Percentiles rank a stretch among this genome's conserved stretches.
Evolutionary conservation across 1,284 basidiomycete genomes (phyloP).

Genomic region (Moesziomyces antarcticus): DNA sequence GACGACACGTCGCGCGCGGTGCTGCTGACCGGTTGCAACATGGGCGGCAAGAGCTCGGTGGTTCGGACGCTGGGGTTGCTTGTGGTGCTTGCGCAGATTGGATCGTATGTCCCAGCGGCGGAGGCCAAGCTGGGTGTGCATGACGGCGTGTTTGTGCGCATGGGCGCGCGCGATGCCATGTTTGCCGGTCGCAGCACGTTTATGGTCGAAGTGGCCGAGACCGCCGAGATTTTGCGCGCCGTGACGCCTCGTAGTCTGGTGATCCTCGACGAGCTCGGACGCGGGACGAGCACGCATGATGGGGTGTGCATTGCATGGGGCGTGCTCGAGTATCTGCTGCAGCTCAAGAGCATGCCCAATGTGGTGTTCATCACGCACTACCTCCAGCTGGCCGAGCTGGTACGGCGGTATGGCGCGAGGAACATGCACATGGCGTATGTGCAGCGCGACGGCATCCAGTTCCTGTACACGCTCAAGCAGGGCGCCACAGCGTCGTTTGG

Average conservation of each 20-base stretch:
- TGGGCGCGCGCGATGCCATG: constrained; percentile 87
- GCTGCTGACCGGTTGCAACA: constrained; percentile 66
- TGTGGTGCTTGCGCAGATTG: constrained; percentile 71
- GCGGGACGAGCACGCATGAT: constrained; percentile 56
- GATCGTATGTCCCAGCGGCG: constrained; percentile 75
- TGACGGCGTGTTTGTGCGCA: constrained; percentile 85
- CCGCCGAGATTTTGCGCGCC: constrained; percentile 80
- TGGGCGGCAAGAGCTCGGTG: constrained; percentile 76
- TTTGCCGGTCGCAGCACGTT: constrained; percentile 87
- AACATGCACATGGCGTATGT: constrained; percentile 18
- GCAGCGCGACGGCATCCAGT: constrained; percentile 41
- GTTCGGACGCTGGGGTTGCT: constrained; percentile 60
- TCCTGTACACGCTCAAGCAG: constrained; percentile 57
- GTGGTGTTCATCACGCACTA: constrained; percentile 64
- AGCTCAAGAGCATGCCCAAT: constrained; percentile 20
- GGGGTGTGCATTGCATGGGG: constrained; percentile 55
- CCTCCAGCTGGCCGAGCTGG: constrained; percentile 44
- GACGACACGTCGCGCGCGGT: constrained; percentile 22
- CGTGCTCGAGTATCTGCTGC: constrained; percentile 49
- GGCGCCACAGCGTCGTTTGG: constrained; percentile 61
- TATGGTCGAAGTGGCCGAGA: constrained; percentile 95
- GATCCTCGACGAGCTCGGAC: constrained; percentile 59
- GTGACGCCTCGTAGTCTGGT: constrained; percentile 68
- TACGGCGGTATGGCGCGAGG: background rate
- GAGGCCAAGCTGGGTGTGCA: constrained; percentile 79